These are phyloP conservation scores for Effrenium voratum DNA, from an alignment of 73 alveolate genomes.

Conservation along the genomic window DNA sequence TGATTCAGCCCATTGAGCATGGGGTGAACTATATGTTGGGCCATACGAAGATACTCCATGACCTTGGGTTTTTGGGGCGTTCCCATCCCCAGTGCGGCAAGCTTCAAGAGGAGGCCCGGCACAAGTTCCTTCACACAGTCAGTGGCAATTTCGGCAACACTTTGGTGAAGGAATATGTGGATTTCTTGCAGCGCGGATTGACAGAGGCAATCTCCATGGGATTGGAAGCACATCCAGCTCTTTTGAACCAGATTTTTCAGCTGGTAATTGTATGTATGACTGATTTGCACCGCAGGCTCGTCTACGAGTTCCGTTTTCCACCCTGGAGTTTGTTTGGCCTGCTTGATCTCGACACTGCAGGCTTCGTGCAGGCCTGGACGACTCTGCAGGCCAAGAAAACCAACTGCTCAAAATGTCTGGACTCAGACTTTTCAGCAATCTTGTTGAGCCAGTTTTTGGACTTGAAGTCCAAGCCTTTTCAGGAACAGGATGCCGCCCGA, in stretches of 20 bases:
- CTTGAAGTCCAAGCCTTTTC: background rate
- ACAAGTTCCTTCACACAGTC: background rate
- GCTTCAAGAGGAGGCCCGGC: background rate
- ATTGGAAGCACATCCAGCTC: background rate
- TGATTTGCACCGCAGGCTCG: conserved; percentile 15
- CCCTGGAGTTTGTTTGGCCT: conserved; percentile 2
- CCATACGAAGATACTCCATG: background rate
- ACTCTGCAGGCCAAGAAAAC: background rate
- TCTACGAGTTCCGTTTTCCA: background rate
- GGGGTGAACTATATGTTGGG: conserved; percentile 2
- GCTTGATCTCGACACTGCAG: background rate
- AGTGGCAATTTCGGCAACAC: background rate
- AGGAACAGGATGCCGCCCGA: background rate
- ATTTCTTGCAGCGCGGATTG: background rate
- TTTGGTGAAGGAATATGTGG: background rate
- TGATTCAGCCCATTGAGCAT: conserved; percentile 26
- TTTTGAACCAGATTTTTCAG: background rate
- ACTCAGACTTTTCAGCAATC: background rate
- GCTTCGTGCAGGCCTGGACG: background rate
- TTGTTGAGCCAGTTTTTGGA: background rate
- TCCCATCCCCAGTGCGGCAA: background rate
- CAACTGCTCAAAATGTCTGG: background rate
- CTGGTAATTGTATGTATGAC: background rate
- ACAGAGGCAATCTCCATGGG: background rate
- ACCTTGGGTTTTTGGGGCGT: background rate